phyloP scores from a whole-genome alignment of 2,329 filamentous ascomycete species.

The Aspergillus nomiae region DNA sequence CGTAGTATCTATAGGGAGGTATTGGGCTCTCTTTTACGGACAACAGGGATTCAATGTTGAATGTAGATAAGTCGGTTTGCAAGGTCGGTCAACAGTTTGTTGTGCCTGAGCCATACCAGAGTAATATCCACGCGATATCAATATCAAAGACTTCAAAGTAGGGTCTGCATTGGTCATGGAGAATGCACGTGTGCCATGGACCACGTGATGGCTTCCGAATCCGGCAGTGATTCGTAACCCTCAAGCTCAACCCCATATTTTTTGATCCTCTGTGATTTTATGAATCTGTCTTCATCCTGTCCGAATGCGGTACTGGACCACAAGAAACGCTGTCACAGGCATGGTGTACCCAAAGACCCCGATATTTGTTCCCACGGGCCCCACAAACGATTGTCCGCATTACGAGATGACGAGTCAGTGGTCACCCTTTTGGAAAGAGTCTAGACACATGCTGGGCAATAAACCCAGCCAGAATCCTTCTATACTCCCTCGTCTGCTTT shows the following conservation, averaged over 20 bases:
- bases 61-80: not conserved
- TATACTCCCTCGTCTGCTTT: not conserved
- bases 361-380: not conserved
- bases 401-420: not conserved
- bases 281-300: not conserved
- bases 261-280: not conserved
- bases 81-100: not conserved
- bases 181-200: not conserved
- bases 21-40: not conserved
- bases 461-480: not conserved
- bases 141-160: not conserved
- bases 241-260: not conserved
- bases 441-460: not conserved
- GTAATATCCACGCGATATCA: not conserved
- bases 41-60: not conserved
- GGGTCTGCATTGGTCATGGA: not conserved
- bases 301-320: not conserved
- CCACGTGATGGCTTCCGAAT: not conserved
- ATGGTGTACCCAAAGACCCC: not conserved
- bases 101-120: not conserved
- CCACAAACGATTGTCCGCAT: no score
- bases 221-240: not conserved
- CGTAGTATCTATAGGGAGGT: not conserved
- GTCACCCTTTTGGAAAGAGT: not conserved
- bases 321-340: no score